Conservation (phyloP, 1,139 yeast genomes). For the Kurtzmaniella quercitrusa region DNA sequence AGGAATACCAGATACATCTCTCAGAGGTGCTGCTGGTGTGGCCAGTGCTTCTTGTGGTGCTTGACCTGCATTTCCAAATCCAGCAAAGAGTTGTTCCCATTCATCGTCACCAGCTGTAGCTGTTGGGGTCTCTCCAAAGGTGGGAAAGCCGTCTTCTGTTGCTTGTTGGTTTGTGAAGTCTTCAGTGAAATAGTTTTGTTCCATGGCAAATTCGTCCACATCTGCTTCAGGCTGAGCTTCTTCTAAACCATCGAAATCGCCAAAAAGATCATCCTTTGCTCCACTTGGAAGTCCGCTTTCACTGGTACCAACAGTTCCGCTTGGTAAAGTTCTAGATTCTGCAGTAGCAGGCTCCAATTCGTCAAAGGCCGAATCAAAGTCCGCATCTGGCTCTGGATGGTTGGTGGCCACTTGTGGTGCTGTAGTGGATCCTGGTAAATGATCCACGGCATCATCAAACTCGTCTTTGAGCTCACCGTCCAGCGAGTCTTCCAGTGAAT, state of each 20-base stretch:
- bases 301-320: background rate
- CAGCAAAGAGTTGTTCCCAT: constrained; percentile 94
- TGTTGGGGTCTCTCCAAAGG: constrained; percentile 7
- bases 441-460: constrained; percentile 41
- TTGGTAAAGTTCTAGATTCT: no score
- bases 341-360: constrained; percentile 38
- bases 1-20: background rate
- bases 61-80: constrained; percentile 62
- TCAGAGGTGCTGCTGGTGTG: background rate
- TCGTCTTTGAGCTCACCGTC: constrained; percentile 33
- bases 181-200: constrained; percentile 25
- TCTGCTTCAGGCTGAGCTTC: constrained; percentile 43
- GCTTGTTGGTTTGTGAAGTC: constrained; percentile 33
- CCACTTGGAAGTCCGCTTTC: constrained; percentile 3
- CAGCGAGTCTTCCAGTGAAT: constrained; percentile 33
- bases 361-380: constrained; percentile 36
- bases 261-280: constrained; percentile 28
- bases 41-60: constrained; percentile 4
- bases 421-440: constrained; percentile 25
- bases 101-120: constrained; percentile 53
- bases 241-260: constrained; percentile 37
- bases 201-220: constrained; percentile 17
- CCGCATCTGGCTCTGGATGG: constrained; percentile 15
- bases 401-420: constrained; percentile 6
- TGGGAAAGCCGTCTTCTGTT: constrained; percentile 4